Base-by-base conservation (phyloP, 2,329 filamentous ascomycete species). In the Clonostachys rosea region DNA sequence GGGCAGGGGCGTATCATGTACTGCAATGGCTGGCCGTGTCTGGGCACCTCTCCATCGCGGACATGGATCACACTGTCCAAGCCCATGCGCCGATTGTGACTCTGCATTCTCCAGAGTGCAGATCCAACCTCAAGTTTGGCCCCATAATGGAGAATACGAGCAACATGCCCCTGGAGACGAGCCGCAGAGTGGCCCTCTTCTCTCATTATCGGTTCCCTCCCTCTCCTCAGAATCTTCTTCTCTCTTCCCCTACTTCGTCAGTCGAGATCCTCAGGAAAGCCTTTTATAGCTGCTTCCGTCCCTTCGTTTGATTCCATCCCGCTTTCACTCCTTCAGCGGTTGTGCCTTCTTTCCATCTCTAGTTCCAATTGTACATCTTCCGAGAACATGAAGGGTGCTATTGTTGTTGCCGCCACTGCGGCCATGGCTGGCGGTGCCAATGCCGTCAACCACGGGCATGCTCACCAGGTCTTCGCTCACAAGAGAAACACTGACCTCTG, bases 311-410 rank as follows among this genome's bases (percentile, higher is more conserved):
- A 59, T 64, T 63, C 63, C 59, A 57, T 54, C 61, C 85, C 84
- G 84, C 85, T 85, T 89, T 89, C 86, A 89, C 83, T 89, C 88
- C 68, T 90, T 91, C 73, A 91, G 87, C 87, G 87, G 87, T 81
- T 85, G 83, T 75, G 88, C 84, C 71, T 87, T 86, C 62, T 53
- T 47, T 48, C 51, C 33, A 45, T 56, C 51, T 46, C 24, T 46
- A 42, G 20, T 42, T 24, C 8, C 42, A 55, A 30, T 24, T 41
- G 37, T 36, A 40, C 20, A 37, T 46, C 46, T 37, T 40, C 58
- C 54, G 56, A 56, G 62, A 63, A 57, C 40, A 94, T 94, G 89
- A 94, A 88, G 86, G 83, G 77, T 62, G 75, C 77, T 62, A 65
- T 87, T 61, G 68, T 88, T 57, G 78, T 81, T 59, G 79, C 84